Evolutionary conservation across 805 yeast species (phyloP).

Genomic region (Schwanniomyces sp.): DNA sequence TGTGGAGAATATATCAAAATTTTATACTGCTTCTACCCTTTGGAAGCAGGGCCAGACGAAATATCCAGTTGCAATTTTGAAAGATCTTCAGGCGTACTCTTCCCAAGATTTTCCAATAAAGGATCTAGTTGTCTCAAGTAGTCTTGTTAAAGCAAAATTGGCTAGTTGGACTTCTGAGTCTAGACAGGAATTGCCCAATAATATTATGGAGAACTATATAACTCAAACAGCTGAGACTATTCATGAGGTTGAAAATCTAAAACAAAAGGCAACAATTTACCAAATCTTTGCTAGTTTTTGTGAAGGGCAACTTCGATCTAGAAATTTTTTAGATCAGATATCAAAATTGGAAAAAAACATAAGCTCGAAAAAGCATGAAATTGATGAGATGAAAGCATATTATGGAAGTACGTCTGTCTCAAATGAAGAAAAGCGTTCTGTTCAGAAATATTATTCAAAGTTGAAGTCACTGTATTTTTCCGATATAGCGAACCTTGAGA

Average conservation of each 20-base stretch:
- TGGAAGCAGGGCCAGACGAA: constrained; percentile 64
- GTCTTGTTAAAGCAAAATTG: constrained; percentile 40
- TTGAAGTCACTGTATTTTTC: constrained; percentile 46
- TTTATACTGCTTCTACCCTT: constrained; percentile 57
- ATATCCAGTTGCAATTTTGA: constrained; percentile 57
- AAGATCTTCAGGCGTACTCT: constrained; percentile 16
- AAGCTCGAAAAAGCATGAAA: constrained; percentile 44
- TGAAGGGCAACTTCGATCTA: constrained; percentile 56
- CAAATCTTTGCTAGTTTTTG: constrained; percentile 73
- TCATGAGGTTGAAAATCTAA: constrained; percentile 8
- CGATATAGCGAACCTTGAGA: constrained; percentile 48
- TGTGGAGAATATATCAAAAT: constrained; percentile 26
- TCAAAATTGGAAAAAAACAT: constrained; percentile 39
- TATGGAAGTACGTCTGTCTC: constrained; percentile 39
- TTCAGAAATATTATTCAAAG: constrained; percentile 51
- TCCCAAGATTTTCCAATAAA: constrained; percentile 13
- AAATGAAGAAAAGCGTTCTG: constrained; percentile 50
- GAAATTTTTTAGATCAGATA: constrained; percentile 45
- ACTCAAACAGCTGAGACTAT: constrained; percentile 36
- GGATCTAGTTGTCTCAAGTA: constrained; percentile 15
- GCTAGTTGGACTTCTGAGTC: constrained; percentile 75
- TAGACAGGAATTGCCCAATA: constrained; percentile 61
- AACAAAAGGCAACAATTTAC: constrained; percentile 45
- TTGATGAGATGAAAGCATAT: constrained; percentile 47
- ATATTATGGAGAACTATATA: constrained; percentile 59